Percentiles rank a stretch among this genome's conserved stretches.
These are phyloP conservation scores for Apiotrichum brassicae DNA, from an alignment of 1,284 basidiomycete species.

Conservation along the genomic window DNA sequence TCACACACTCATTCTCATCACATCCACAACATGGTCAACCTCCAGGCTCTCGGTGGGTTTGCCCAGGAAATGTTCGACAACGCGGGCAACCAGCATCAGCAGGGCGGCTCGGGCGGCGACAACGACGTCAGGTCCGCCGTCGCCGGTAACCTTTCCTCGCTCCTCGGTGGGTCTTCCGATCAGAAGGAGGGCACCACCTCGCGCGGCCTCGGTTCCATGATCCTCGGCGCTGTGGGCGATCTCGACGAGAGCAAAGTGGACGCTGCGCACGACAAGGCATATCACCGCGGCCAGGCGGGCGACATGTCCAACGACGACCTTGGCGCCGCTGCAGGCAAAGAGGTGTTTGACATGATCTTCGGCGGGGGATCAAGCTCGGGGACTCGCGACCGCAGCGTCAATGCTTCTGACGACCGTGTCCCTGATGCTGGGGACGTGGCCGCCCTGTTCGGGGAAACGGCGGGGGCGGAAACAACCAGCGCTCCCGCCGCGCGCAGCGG, in stretches of 20 bases:
- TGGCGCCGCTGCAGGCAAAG: conserved; percentile 5
- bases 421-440: conserved; percentile 2
- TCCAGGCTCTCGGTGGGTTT: background rate
- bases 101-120: background rate
- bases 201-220: conserved; percentile 4
- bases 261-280: conserved; percentile 3
- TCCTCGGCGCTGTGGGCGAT: background rate
- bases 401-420: background rate
- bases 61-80: conserved; percentile 1
- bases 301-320: conserved; percentile 7
- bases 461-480: background rate
- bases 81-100: background rate
- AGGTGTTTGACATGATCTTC: conserved; percentile 7
- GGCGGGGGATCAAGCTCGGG: background rate
- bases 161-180: background rate
- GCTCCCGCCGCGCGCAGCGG: background rate
- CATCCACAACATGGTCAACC: background rate
- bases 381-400: background rate
- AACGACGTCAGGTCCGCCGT: background rate
- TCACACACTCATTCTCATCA: background rate
- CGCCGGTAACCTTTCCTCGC: conserved; percentile 1
- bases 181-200: background rate
- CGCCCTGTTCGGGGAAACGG: conserved; percentile 1
- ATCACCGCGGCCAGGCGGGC: background rate
- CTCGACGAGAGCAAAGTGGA: conserved; percentile 8